These are phyloP conservation scores for Colletotrichum orchidophilum DNA, from an alignment of 2,329 filamentous ascomycete species.

Conservation along the genomic window DNA sequence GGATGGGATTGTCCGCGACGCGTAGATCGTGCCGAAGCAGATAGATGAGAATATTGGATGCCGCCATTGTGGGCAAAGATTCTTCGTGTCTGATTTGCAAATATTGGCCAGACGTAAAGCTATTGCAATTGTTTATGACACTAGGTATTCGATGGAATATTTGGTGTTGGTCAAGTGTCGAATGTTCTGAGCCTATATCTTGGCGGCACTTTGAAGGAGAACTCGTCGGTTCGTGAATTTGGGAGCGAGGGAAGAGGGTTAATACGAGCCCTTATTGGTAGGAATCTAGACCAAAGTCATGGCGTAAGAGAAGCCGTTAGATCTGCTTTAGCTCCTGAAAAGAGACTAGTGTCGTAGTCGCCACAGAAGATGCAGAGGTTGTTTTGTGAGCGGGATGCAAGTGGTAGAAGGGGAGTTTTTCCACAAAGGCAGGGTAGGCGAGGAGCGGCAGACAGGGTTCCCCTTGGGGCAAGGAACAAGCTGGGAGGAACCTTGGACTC, in stretches of 20 bases:
- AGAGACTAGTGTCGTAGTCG: conserved; percentile 11
- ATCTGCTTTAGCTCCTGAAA: conserved; percentile 21
- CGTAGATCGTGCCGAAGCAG: conserved; percentile 78
- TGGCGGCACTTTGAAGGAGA: neutral
- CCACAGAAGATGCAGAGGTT: neutral
- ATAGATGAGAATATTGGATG: conserved; percentile 70
- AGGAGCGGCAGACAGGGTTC: neutral
- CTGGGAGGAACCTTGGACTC: neutral
- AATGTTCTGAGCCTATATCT: too few species aligned
- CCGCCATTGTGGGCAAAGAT: conserved; percentile 40
- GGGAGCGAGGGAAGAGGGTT: neutral
- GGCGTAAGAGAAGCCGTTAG: conserved; percentile 33
- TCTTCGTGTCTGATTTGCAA: neutral
- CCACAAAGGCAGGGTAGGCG: neutral
- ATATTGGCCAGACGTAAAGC: too few species aligned
- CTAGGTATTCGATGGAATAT: neutral
- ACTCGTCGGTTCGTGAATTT: too few species aligned
- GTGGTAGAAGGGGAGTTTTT: neutral
- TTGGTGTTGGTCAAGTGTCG: neutral
- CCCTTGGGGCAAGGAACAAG: neutral
- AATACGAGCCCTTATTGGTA: conserved; percentile 1
- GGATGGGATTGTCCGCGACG: conserved; percentile 77
- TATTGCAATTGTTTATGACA: too few species aligned
- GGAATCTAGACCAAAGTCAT: conserved; percentile 24
- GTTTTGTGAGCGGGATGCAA: neutral